phyloP scores from a whole-genome alignment of 331 rosid species.

The Pyrus hybrid region DNA sequence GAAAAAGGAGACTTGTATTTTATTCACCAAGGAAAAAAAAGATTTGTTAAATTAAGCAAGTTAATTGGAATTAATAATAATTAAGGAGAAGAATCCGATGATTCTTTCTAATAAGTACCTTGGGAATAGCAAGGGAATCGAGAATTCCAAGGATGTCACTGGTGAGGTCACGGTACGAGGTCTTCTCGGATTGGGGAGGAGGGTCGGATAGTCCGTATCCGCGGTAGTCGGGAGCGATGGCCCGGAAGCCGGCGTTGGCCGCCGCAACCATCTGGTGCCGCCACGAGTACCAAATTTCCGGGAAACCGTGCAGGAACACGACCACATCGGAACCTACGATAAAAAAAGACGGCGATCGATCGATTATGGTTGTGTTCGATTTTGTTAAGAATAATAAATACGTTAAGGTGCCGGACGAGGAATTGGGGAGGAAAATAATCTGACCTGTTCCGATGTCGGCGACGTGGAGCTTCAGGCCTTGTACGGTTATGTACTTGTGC shows the following conservation, averaged over 20 bases:
- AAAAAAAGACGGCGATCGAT: background rate
- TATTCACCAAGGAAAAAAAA: too few species aligned
- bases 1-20: too few species aligned
- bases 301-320: constrained; percentile 75
- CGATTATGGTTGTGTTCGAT: background rate
- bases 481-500: constrained; percentile 43
- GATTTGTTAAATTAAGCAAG: too few species aligned
- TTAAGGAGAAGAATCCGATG: too few species aligned
- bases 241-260: constrained; percentile 56
- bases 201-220: constrained; percentile 74
- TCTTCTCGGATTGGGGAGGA: constrained; percentile 31
- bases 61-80: too few species aligned
- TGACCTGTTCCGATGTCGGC: constrained; percentile 63
- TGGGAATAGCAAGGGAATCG: constrained; percentile 38
- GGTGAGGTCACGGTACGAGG: constrained; percentile 25
- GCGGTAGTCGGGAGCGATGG: constrained; percentile 60
- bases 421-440: background rate
- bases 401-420: background rate
- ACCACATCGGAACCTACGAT: constrained; percentile 47
- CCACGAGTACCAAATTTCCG: constrained; percentile 94
- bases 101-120: constrained; percentile 20
- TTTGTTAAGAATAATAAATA: background rate
- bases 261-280: constrained; percentile 75
- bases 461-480: constrained; percentile 52
- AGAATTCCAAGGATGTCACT: constrained; percentile 50